phyloP scores from a whole-genome alignment of 352 stramenopile species.

The Aphanomyces invadans region DNA sequence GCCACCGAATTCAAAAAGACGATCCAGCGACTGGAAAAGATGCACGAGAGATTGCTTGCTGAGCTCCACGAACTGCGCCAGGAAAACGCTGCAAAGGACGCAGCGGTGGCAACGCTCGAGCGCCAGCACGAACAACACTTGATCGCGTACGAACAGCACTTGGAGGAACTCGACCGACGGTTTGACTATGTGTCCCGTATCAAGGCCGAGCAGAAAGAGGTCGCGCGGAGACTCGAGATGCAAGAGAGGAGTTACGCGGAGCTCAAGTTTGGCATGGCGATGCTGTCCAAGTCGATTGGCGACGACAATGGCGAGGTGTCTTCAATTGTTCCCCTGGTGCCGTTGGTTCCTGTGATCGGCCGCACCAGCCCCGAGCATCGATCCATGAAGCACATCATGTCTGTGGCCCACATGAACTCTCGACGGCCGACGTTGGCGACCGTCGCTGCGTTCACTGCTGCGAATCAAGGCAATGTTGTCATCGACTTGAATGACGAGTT shows the following conservation, averaged over 20 bases:
- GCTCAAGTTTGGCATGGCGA: neutral
- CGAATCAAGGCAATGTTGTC: neutral
- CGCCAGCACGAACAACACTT: neutral
- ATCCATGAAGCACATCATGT: neutral
- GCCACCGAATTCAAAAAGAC: neutral
- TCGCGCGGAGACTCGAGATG: neutral
- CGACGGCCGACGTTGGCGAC: neutral
- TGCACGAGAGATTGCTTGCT: neutral
- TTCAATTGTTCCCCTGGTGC: neutral
- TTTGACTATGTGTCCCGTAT: constrained; percentile 1
- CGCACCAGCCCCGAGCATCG: neutral
- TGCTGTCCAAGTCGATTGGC: constrained; percentile 12
- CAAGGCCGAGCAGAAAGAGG: constrained; percentile 17
- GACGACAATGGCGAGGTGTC: neutral
- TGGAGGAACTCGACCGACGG: neutral
- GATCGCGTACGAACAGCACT: neutral
- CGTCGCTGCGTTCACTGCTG: neutral
- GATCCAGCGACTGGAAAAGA: constrained; percentile 2
- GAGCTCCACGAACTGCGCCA: neutral
- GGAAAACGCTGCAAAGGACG: neutral
- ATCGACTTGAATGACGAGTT: too few species aligned
- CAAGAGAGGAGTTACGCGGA: constrained; percentile 3
- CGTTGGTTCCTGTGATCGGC: neutral
- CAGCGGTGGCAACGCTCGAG: neutral
- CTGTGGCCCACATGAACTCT: neutral